Evolutionary conservation across 805 yeast species (phyloP), one percentile per base, ranked within the genome.

Genomic region (Saccharomycopsis amapae): DNA sequence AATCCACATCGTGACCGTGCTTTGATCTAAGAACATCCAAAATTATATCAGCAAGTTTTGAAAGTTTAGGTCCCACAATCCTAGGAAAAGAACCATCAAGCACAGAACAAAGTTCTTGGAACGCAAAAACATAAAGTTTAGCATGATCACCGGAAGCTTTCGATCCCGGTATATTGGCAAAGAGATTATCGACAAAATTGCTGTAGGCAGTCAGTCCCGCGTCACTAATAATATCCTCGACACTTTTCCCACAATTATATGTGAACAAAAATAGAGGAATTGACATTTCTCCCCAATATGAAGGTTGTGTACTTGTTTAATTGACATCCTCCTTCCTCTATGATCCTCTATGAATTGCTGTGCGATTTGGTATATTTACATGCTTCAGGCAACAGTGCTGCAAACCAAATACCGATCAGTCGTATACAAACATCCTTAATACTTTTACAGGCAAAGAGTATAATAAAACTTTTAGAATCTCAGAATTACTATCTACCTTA

Each of bases 21-120:
- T 62, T 62, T 1, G 53, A 31, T 3, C 59, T 50, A 37, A 80
- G 55, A 0, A 67, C 57, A 7, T 56, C 56, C 5, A 69, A 41
- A 2, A 77, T 45, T 0, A 61, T 35, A 3, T 66, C 59, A 41
- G 36, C 62, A 25, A 75, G 51, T 1, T 54, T 38, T 3, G 68
- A 54, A 38, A 79, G 55, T 32, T 65, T 59, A 3, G 56, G 53
- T 12, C 67, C 61, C 1, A 78, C 72, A 1, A 45, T 25, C 1
- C 57, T 54, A 5, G 64, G 57, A 39, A 72, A 68, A 2, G 78
- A 66, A 2, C 81, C 79, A 47, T 79, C 79, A 53, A 79, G 56
- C 1, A 78, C 62, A 2, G 78, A 59, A 41, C 80, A 70, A 9
- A 82, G 54, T 57, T 83, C 93, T 58, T 83, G 81, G 50, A 82